These are phyloP conservation scores for Allodekkera sacchari DNA, from an alignment of 805 yeast genomes.

Conservation along the genomic window DNA sequence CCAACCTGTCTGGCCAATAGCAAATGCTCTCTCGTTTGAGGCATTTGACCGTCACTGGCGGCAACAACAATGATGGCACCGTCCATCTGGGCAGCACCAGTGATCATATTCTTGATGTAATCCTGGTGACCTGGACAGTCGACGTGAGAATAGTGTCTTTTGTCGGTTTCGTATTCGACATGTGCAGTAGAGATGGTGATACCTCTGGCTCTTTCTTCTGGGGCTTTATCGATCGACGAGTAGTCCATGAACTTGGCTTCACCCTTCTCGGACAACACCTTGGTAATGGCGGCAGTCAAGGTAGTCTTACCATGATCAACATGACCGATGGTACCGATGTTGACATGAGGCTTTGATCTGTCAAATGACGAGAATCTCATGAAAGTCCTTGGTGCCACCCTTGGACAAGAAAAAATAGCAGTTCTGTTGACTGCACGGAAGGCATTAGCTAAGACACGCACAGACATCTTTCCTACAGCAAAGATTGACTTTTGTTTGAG, in stretches of 20 bases:
- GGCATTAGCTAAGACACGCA: conserved; percentile 22
- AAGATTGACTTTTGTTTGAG: no score
- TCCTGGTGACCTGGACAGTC: conserved; percentile 99
- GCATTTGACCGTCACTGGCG: conserved; percentile 99
- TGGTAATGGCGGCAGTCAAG: conserved; percentile 96
- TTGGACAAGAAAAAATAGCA: conserved; percentile 14
- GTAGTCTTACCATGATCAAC: conserved; percentile 99
- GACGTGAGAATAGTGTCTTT: conserved; percentile 95
- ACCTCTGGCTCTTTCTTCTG: conserved; percentile 99
- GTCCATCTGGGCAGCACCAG: conserved; percentile 99
- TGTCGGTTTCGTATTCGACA: conserved; percentile 91
- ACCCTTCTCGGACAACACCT: conserved; percentile 78
- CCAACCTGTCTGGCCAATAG: conserved; percentile 99
- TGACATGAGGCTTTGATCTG: conserved; percentile 94
- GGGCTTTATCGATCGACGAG: conserved; percentile 90
- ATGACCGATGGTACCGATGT: conserved; percentile 97
- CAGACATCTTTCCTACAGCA: conserved; percentile 19
- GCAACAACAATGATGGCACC: conserved; percentile 99
- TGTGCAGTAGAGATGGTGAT: conserved; percentile 97
- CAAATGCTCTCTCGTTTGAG: conserved; percentile 98
- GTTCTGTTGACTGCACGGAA: conserved; percentile 22
- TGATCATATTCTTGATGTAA: conserved; percentile 97
- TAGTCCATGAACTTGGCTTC: conserved; percentile 94
- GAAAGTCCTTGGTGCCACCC: conserved; percentile 13
- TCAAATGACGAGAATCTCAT: conserved; percentile 62